A percentile compares a stretch with the other conserved stretches of the same genome.
These are phyloP conservation scores for Microsporum audouinii DNA, from an alignment of 2,329 filamentous ascomycete species.

Conservation along the genomic window DNA sequence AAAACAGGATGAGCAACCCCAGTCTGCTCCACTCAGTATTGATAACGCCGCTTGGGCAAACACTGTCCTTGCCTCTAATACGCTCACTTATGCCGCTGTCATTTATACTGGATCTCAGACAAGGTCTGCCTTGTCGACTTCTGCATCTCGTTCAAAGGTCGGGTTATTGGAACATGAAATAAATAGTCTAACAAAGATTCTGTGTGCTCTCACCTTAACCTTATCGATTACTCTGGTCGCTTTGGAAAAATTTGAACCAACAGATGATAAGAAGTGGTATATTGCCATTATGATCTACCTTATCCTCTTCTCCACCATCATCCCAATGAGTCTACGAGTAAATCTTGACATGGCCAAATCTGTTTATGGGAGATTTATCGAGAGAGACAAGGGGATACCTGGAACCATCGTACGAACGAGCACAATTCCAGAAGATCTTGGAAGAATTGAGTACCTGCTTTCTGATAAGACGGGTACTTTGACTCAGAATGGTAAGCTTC, in stretches of 20 bases:
- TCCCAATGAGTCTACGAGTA: conserved; percentile 89
- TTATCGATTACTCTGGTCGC: conserved; percentile 82
- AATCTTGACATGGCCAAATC: conserved; percentile 97
- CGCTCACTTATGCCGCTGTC: conserved; percentile 75
- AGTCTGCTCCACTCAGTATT: conserved; percentile 68
- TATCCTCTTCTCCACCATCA: conserved; percentile 97
- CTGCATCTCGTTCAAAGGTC: conserved; percentile 82
- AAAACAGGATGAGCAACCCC: conserved; percentile 19
- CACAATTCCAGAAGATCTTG: conserved; percentile 92
- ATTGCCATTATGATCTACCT: conserved; percentile 96
- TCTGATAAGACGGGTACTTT: conserved; percentile 98
- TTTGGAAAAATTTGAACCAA: conserved; percentile 61
- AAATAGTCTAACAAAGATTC: conserved; percentile 90
- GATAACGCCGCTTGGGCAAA: conserved; percentile 99
- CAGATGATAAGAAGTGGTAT: conserved; percentile 59
- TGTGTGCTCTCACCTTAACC: conserved; percentile 76
- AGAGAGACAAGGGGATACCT: conserved; percentile 77
- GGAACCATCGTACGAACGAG: conserved; percentile 90
- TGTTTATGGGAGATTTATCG: conserved; percentile 91
- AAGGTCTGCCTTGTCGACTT: conserved; percentile 83
- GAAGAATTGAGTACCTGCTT: conserved; percentile 87
- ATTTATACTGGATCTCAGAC: conserved; percentile 94
- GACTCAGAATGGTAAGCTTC: conserved; percentile 63
- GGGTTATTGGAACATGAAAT: conserved; percentile 92
- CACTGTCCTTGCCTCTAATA: conserved; percentile 89